Conservation (phyloP, 495 filamentous ascomycete species). For the Aspergillus nanangensis region DNA sequence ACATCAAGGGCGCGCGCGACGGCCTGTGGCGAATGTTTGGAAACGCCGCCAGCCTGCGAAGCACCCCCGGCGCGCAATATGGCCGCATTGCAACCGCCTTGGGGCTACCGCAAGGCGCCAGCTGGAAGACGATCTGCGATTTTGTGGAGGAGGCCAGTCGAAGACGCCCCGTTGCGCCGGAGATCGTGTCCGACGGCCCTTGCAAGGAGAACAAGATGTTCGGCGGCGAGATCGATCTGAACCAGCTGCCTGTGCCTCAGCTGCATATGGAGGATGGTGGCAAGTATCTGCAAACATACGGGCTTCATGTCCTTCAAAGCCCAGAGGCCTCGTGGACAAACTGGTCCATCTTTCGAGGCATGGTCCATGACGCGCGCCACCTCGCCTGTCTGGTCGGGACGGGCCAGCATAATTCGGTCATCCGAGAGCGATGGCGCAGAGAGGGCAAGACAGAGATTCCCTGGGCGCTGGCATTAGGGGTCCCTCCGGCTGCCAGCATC, state of each 20-base stretch:
- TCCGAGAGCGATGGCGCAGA: slow-evolving; percentile 22
- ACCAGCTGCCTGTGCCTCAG: slow-evolving; percentile 18
- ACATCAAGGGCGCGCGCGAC: slow-evolving; percentile 16
- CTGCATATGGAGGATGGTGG: slow-evolving; percentile 26
- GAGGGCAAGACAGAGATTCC: slow-evolving; percentile 22
- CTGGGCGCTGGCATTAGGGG: slow-evolving; percentile 25
- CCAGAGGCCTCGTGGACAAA: slow-evolving; percentile 28
- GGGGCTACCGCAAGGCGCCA: slow-evolving; percentile 15
- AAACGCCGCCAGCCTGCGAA: slow-evolving; percentile 17
- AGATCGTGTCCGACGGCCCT: slow-evolving; percentile 14
- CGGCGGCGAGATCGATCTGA: slow-evolving; percentile 23
- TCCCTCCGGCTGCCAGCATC: slow-evolving; percentile 31
- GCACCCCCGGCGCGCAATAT: slow-evolving; percentile 7
- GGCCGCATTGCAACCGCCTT: slow-evolving; percentile 23
- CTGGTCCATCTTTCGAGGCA: slow-evolving; percentile 30
- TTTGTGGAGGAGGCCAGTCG: slow-evolving; percentile 14
- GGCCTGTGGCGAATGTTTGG: slow-evolving; percentile 28
- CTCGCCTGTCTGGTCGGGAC: slow-evolving; percentile 17
- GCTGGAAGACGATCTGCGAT: slow-evolving; percentile 15
- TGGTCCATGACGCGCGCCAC: slow-evolving; percentile 21
- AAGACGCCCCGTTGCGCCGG: slow-evolving; percentile 13
- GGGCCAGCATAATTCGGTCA: slow-evolving; percentile 23
- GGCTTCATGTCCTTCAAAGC: slow-evolving; percentile 23
- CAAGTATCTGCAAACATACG: slow-evolving; percentile 30
- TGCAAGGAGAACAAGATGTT: slow-evolving; percentile 20